Base-by-base conservation (phyloP, 2,329 filamentous ascomycete species). In the Botrytis pseudocinerea region DNA sequence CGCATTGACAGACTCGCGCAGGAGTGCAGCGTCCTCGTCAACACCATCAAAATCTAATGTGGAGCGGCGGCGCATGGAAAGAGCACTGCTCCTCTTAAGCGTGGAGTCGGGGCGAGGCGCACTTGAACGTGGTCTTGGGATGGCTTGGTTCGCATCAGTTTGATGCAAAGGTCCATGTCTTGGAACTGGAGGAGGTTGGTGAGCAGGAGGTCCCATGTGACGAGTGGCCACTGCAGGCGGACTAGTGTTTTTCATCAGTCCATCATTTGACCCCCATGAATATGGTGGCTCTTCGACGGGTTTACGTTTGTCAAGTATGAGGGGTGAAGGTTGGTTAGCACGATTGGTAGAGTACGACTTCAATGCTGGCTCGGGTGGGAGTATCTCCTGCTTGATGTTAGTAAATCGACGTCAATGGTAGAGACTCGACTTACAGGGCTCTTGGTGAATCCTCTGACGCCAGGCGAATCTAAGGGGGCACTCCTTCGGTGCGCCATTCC, bases 11-110 rank as follows among this genome's bases (percentile, higher is more conserved):
- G 80, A 81, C 65, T 82, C 80, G 54, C 77, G 76, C 22, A 81
- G 65, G 35, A 81, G 76, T 61, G 72, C 76, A 10, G 80, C 79
- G 76, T 81, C 80, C 68, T 81, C 80, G 72, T 82, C 80, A 7
- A 77, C 42, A 42, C 73, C 73, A 48, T 80, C 78, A 68, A 78
- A 77, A 16, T 79, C 77, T 10, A 78, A 38, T 14, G 75, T 78
- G 8, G 80, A 79, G 68, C 79, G 78, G 38, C 79, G 74, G 62
- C 77, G 77, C 8, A 63, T 75, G 40, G 76, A 74, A 35, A 76
- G 68, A 14, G 75, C 78, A 75, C 80, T 82, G 64, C 73, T 80
- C 69, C 80, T 74, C 72, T 76, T 80, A 38, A 81, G 65, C 25
- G 77, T 77, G 6, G 70, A 72, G 28, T 72, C 70, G 18, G 63